Percentiles rank a stretch among this genome's conserved stretches.
Conservation (phyloP, 495 filamentous ascomycete genomes). For the Chlorociboria aeruginascens region DNA sequence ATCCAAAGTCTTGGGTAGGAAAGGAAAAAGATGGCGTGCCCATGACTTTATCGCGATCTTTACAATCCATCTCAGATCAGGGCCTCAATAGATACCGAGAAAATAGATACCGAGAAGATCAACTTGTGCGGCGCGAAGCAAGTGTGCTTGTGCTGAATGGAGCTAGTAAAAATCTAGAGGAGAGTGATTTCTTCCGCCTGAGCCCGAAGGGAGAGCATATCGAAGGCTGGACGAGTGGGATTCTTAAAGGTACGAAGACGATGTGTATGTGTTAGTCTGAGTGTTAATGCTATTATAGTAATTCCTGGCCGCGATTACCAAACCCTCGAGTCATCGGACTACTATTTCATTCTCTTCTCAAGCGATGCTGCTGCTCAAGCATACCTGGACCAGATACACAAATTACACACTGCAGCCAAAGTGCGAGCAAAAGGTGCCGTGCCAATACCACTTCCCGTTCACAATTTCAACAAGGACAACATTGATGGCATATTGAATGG, state of each 20-base stretch:
- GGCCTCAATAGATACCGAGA: not conserved
- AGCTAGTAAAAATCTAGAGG: constrained; percentile 40
- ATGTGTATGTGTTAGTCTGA: not conserved
- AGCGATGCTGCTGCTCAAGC: constrained; percentile 36
- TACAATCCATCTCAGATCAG: not conserved
- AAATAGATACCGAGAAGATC: not conserved
- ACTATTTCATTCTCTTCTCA: constrained; percentile 54
- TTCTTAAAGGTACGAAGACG: constrained; percentile 16
- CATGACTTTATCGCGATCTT: not conserved
- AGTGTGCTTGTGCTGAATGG: constrained; percentile 35
- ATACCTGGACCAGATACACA: constrained; percentile 37
- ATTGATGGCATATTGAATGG: constrained; percentile 26
- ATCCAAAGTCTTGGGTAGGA: too few relatives aligned
- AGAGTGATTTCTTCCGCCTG: constrained; percentile 52
- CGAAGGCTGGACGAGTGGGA: constrained; percentile 46
- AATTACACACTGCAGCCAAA: constrained; percentile 32
- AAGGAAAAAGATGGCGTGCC: constrained; percentile 1
- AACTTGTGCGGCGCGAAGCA: not conserved
- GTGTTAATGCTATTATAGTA: constrained; percentile 8
- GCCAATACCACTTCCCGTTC: constrained; percentile 21
- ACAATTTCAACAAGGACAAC: constrained; percentile 24
- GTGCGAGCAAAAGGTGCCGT: constrained; percentile 20
- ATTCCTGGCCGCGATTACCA: constrained; percentile 32
- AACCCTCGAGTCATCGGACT: constrained; percentile 38
- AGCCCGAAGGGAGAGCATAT: constrained; percentile 48